Conservation (phyloP, 352 stramenopile species). For the Phytopythium helicoides region DNA sequence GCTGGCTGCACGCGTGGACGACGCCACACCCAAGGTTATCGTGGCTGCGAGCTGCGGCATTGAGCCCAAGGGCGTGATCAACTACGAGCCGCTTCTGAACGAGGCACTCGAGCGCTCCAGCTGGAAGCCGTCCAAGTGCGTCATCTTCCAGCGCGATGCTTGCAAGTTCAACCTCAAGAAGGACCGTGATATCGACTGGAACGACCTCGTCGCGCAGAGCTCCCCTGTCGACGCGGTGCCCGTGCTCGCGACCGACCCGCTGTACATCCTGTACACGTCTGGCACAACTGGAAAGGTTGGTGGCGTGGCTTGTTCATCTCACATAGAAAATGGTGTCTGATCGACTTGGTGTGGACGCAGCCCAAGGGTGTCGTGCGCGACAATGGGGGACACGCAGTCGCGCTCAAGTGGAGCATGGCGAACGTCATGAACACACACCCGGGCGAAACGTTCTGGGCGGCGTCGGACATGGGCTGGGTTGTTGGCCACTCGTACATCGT, state of each 20-base stretch:
- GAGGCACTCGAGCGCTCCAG: constrained; percentile 58
- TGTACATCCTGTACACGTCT: constrained; percentile 84
- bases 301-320: neutral
- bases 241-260: constrained; percentile 54
- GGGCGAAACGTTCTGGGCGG: constrained; percentile 84
- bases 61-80: constrained; percentile 59
- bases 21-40: constrained; percentile 73
- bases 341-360: constrained; percentile 4
- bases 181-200: constrained; percentile 49
- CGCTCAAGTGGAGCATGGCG: constrained; percentile 87
- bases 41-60: constrained; percentile 62
- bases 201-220: constrained; percentile 42
- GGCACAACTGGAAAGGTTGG: constrained; percentile 57
- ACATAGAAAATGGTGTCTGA: neutral
- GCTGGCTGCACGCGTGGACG: constrained; percentile 80
- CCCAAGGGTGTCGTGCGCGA: constrained; percentile 81
- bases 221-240: constrained; percentile 36
- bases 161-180: constrained; percentile 43
- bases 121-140: constrained; percentile 36
- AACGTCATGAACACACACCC: constrained; percentile 69
- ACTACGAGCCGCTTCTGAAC: constrained; percentile 78
- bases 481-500: constrained; percentile 88
- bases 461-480: constrained; percentile 89
- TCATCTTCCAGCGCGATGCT: constrained; percentile 67
- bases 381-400: constrained; percentile 74